Base-by-base conservation (phyloP, 768 basidiomycete species). In the Thelephora aurantiotincta region DNA sequence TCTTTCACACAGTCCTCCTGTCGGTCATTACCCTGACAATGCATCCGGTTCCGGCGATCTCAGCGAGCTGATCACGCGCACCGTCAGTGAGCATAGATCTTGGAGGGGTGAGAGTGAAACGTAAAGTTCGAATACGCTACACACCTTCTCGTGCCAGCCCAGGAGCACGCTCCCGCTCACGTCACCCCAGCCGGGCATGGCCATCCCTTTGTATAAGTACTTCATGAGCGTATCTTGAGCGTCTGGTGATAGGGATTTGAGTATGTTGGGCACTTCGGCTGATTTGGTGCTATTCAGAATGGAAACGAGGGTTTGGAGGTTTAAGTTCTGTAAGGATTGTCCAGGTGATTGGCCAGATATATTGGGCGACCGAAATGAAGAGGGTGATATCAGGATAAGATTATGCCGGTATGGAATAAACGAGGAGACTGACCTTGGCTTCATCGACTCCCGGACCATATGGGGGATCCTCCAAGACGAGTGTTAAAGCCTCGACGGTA, bases 181-280 rank as follows among this genome's bases (percentile, higher is more conserved):
- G 52, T 81, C 80, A 26, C 75, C 72, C 61, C 74, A 70, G 13
- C 71, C 78, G 2, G 71, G 68, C 57, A 72, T 63, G 14, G 70
- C 76, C 93, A 96, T 97, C 13, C 89, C 93, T 68, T 98, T 98
- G 76, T 97, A 98, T 13, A 98, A 69, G 59, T 94, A 98, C 61
- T 93, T 94, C 94, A 96, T 98, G 47, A 97, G 72, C 30, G 82
- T 86, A 58, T 96, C 94, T 58, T 92, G 88, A 38, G 74, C 67
- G 45, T 87, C 82, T 54, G 73, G 73, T 2, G 80, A 73, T 26
- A 97, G 72, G 0, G 71, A 62, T 57, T 80, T 84, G 61, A 96
- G 72, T 44, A 85, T 77, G 20, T 66, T 66, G 2, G 82, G 71
- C 52, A 97, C 89, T 52, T 97, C 93, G 2, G 87, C 74, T 5